Evolutionary conservation across 2,329 filamentous ascomycete species (phyloP), one percentile per base, ranked within the genome.

Genomic region (Colletotrichum limetticola): DNA sequence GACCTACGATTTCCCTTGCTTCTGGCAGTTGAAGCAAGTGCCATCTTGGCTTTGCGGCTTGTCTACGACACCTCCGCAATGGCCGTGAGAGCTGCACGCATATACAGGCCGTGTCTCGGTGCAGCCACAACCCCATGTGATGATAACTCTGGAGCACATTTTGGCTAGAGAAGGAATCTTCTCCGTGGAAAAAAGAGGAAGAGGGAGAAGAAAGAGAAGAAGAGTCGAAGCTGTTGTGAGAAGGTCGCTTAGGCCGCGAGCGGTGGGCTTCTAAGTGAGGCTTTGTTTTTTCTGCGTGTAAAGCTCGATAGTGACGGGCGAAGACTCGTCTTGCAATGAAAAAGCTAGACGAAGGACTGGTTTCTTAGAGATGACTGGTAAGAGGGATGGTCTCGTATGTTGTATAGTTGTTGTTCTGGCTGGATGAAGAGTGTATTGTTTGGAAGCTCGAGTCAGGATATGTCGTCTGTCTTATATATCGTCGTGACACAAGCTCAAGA

Each of bases 401-500:
- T 35, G 11, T 61, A 14, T 46, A 24, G 24, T 56, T 26, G 24
- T n/a, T 70, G 26, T 70, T 7, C 32, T 58, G 59, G 35, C 61
- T 67, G 56, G 57, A 26, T 67, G 71, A 67, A 62, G 66, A 65
- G 60, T 12, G 30, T 63, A 30, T 66, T 60, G 58, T 66, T 32
- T 59, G 30, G 24, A 28, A 19, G n/a, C 37, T 30, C 9, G 58
- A 60, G 57, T 19, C 60, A 59, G 74, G 71, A 68, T 37, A 61
- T 46, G 60, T 46, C 24, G 64, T 60, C 68, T 22, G 67, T 69
- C 70, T 76, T 76, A 76, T 76, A 76, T 62, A 61, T 64, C 64
- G 68, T 46, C 58, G 74, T 76, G 57, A 69, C 64, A 66, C 63
- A 53, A 76, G 52, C 55, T 57, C 74, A 68, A 71, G 66, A 61